These are phyloP conservation scores for Asclepias syriaca DNA, from an alignment of 257 asterid species.

Conservation along the genomic window DNA sequence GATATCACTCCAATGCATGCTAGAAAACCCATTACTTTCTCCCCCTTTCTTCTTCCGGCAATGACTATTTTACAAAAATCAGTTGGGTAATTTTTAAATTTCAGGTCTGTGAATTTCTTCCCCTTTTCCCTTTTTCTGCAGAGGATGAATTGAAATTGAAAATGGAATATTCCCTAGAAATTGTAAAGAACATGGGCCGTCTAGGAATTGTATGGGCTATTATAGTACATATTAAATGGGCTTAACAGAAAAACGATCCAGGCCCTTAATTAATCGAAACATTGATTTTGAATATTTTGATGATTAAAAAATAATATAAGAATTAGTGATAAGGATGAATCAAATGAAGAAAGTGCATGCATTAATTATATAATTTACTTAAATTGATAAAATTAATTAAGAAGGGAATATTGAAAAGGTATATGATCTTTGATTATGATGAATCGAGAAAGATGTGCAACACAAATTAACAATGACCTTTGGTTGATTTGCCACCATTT, in stretches of 20 bases:
- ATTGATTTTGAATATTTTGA: no score
- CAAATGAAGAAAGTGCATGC: not conserved
- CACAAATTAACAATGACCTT: not conserved
- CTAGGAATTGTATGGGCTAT: not conserved
- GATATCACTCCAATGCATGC: slow-evolving; percentile 68
- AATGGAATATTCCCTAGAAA: not conserved
- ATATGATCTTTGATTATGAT: no score
- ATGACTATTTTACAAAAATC: not conserved
- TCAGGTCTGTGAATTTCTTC: not conserved
- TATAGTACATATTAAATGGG: not conserved
- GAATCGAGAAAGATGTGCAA: not conserved
- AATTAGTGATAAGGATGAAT: not conserved
- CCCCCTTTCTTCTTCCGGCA: not conserved
- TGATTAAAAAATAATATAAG: not conserved
- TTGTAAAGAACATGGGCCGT: not conserved
- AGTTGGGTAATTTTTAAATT: not conserved
- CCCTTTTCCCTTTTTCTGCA: not conserved
- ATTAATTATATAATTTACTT: not conserved
- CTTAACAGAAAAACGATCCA: not conserved
- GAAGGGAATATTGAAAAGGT: slow-evolving; percentile 2
- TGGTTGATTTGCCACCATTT: no score
- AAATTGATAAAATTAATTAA: not conserved
- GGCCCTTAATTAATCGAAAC: not conserved
- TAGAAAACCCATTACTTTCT: slow-evolving; percentile 52
- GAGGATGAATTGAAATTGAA: not conserved